These are phyloP conservation scores for Ophiostoma ulmi DNA, from an alignment of 2,329 filamentous ascomycete genomes.

Conservation along the genomic window DNA sequence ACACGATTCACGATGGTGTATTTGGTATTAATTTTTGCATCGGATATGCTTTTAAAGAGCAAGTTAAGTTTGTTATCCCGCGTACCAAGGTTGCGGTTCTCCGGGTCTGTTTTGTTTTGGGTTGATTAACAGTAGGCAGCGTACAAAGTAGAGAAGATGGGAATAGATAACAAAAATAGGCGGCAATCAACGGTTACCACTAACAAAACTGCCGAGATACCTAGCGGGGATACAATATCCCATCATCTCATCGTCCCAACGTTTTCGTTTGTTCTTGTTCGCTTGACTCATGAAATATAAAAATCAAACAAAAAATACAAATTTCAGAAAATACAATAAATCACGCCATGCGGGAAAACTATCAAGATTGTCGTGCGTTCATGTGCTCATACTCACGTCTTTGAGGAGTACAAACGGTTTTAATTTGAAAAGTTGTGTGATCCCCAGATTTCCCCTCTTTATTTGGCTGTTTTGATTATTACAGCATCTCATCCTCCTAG, in stretches of 20 bases:
- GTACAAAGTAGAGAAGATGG: not conserved
- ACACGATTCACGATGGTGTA: not conserved
- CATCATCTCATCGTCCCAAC: not conserved
- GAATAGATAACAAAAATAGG: not conserved
- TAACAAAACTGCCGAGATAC: conserved; percentile 1
- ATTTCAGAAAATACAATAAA: not conserved
- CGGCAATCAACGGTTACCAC: not conserved
- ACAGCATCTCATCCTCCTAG: not conserved
- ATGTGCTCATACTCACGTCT: not conserved
- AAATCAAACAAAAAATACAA: not conserved
- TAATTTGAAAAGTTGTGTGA: not conserved
- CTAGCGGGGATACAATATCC: not conserved
- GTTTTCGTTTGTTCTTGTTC: not conserved
- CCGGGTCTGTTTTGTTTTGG: not conserved
- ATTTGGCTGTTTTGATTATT: conserved; percentile 3
- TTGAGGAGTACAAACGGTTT: not conserved
- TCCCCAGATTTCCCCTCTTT: conserved; percentile 6
- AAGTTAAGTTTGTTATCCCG: not conserved
- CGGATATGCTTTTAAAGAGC: not conserved
- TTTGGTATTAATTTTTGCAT: not conserved
- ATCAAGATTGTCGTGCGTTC: not conserved
- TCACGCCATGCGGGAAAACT: not conserved
- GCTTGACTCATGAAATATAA: not conserved
- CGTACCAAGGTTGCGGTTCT: not conserved
- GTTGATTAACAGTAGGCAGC: not conserved